These are phyloP conservation scores for Trichosporon ovoides DNA, from an alignment of 1,284 basidiomycete species.

Conservation along the genomic window DNA sequence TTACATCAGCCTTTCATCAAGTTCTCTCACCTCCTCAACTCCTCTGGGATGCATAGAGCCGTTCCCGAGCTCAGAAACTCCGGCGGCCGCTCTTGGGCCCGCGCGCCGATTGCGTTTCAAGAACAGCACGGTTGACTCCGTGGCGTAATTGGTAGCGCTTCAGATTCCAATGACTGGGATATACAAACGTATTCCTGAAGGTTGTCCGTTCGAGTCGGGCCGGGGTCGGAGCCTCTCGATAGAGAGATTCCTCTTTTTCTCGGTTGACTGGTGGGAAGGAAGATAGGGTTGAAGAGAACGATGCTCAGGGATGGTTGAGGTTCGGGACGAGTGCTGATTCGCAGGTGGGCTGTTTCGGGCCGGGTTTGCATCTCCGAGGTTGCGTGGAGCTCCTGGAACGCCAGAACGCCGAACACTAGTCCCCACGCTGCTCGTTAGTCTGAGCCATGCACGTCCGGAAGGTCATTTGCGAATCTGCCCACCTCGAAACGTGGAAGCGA, in stretches of 20 bases:
- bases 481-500: no score
- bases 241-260: slow-evolving; percentile 6
- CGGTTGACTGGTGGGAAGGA: neutral
- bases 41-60: no score
- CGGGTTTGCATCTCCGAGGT: no score
- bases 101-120: neutral
- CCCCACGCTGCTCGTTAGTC: no score
- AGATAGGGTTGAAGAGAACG: neutral
- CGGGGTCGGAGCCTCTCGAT: slow-evolving; percentile 6
- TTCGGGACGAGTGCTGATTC: neutral
- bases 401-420: no score
- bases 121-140: neutral
- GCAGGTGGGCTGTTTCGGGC: neutral
- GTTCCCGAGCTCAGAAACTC: no score
- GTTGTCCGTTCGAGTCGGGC: slow-evolving; percentile 6
- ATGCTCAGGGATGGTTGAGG: neutral
- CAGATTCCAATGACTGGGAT: slow-evolving; percentile 7
- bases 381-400: no score
- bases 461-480: no score
- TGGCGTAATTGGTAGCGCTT: slow-evolving; percentile 7
- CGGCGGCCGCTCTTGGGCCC: no score
- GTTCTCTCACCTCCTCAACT: no score
- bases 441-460: no score
- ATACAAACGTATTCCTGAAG: slow-evolving; percentile 2
- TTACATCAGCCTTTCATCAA: no score